Evolutionary conservation across 176 grass and related monocot genomes (phyloP), one percentile per base, ranked within the genome.

Genomic region (Alloteropsis semialata): DNA sequence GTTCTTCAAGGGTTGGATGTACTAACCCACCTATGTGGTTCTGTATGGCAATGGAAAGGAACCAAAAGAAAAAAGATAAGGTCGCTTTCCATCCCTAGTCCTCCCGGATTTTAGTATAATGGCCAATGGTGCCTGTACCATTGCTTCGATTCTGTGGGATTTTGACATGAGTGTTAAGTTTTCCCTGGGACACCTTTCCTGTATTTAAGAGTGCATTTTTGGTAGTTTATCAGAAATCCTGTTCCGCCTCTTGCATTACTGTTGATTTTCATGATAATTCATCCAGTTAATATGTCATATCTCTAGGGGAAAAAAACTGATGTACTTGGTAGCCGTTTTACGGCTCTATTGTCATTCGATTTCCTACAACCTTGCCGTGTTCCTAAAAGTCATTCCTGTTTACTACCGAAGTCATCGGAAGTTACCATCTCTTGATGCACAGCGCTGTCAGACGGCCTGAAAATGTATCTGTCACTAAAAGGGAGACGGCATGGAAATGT

Each of bases 71-170:
- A 45, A 36, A 18, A 15, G 32, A 78, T 12, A 66, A 72, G 32
- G 83, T 54, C 17, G 49, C 82, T 78, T 75, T 68, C 17, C 72
- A 24, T 81, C 6, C 61, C 17, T 84, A n/a, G 79, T 63, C 67
- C 56, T 82, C 67, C 88, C 74, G 39, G 32, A 67, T 79, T 83
- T 74, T 78, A 68, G 58, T 86, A 83, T 86, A 83, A 83, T 74
- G 6, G 42, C 21, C 79, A 79, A 85, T 89, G 87, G 79, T 78
- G 62, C 44, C 63, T 76, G 79, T 82, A 64, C 81, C 86, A 89
- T 92, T 88, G 78, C 82, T 78, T 89, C 81, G 60, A 74, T 78
- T 76, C 56, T 57, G 86, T 89, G 90, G 90, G 69, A 87, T 91
- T 91, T 91, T 91, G 89, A 77, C 74, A 76, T 69, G 70, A 49